Evolutionary conservation across 1,139 yeast genomes (phyloP).

Genomic region (Kodamaea sp.): DNA sequence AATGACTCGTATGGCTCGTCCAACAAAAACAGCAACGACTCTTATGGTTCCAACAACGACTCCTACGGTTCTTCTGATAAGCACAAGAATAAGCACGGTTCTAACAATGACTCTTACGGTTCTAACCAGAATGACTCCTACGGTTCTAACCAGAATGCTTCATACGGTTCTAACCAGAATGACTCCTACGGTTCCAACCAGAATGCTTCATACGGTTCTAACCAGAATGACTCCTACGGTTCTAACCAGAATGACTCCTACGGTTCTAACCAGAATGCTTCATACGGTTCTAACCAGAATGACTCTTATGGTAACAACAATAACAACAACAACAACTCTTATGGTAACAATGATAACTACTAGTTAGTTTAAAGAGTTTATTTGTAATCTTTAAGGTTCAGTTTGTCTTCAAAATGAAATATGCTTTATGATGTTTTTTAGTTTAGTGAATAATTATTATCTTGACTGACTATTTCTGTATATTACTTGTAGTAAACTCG

Average conservation of each 20-base stretch:
- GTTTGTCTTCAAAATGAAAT: too few species aligned
- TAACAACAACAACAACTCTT: slow-evolving; percentile 7
- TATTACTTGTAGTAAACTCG: too few species aligned
- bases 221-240: slow-evolving; percentile 12
- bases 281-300: slow-evolving; percentile 7
- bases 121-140: slow-evolving; percentile 7
- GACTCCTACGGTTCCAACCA: slow-evolving; percentile 11
- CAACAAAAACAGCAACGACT: slow-evolving; percentile 4
- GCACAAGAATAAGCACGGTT: slow-evolving; percentile 7
- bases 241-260: slow-evolving; percentile 12
- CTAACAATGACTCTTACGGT: slow-evolving; percentile 10
- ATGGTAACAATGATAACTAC: slow-evolving; percentile 8
- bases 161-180: slow-evolving; percentile 7
- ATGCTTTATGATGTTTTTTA: too few species aligned
- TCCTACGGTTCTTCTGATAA: slow-evolving; percentile 11
- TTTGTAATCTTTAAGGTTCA: too few species aligned
- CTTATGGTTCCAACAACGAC: slow-evolving; percentile 10
- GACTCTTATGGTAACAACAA: slow-evolving; percentile 11
- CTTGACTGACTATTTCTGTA: too few species aligned
- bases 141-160: slow-evolving; percentile 6
- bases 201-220: slow-evolving; percentile 13
- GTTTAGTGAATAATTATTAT: too few species aligned
- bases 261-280: slow-evolving; percentile 9
- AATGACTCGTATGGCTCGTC: slow-evolving; percentile 13
- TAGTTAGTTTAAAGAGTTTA: not conserved